These are phyloP conservation scores for Agrocybe chaxingu DNA, from an alignment of 768 basidiomycete genomes.

Conservation along the genomic window DNA sequence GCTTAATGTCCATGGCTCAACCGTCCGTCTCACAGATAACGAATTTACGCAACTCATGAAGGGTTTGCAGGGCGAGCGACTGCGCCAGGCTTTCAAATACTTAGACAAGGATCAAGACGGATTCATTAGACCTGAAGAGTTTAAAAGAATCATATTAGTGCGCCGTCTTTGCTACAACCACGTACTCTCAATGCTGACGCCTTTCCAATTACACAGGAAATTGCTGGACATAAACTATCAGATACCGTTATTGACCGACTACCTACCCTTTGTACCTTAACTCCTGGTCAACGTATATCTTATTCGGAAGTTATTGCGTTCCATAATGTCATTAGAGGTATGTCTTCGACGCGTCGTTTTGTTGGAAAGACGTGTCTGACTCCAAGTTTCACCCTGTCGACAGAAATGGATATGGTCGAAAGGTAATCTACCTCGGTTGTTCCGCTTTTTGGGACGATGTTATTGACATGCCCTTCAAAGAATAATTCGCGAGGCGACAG, in stretches of 20 bases:
- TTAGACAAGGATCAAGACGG: conserved; percentile 90
- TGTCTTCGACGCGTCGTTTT: conserved; percentile 18
- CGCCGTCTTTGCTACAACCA: conserved; percentile 22
- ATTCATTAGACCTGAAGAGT: conserved; percentile 90
- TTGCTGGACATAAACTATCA: conserved; percentile 96
- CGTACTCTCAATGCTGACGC: conserved; percentile 2
- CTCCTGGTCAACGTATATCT: conserved; percentile 85
- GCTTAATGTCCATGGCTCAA: conserved; percentile 1
- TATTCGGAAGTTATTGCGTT: conserved; percentile 97
- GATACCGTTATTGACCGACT: conserved; percentile 89
- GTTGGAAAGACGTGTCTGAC: neutral
- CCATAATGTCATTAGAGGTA: conserved; percentile 92
- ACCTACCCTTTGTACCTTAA: conserved; percentile 88
- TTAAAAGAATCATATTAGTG: conserved; percentile 92
- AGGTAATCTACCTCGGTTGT: conserved; percentile 41
- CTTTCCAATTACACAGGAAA: conserved; percentile 54
- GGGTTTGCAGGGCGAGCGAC: conserved; percentile 93
- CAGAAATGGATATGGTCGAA: conserved; percentile 97
- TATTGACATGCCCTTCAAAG: conserved; percentile 30
- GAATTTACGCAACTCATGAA: conserved; percentile 99
- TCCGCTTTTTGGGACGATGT: conserved; percentile 1
- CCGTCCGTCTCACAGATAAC: conserved; percentile 52
- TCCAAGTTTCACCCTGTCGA: neutral
- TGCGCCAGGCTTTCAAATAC: conserved; percentile 93
- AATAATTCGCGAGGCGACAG: conserved; percentile 86